Evolutionary conservation across 306 rosid species (phyloP).

Genomic region (Fragaria nilgerrensis): DNA sequence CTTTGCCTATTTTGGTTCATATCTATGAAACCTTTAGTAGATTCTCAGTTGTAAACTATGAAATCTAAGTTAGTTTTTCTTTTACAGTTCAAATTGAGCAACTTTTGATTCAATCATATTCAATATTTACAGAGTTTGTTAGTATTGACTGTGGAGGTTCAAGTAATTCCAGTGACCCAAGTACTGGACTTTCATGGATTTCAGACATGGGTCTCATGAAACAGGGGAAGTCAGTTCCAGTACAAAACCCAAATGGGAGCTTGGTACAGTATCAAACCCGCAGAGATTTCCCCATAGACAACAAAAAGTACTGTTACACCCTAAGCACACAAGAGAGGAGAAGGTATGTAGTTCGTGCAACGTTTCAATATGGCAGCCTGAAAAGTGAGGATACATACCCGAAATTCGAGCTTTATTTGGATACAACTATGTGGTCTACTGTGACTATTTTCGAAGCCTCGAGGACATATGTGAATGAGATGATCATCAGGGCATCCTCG

Average conservation of each 20-base stretch:
- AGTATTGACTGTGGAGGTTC: conserved; percentile 91
- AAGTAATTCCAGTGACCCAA: conserved; percentile 57
- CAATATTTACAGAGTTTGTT: conserved; percentile 58
- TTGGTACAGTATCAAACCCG: conserved; percentile 51
- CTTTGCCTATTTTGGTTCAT: neutral
- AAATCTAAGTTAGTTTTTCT: neutral
- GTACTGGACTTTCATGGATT: conserved; percentile 72
- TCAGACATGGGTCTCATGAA: conserved; percentile 61
- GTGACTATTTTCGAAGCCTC: conserved; percentile 75
- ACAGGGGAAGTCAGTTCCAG: conserved; percentile 44
- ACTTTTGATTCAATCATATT: neutral
- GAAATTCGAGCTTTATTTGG: conserved; percentile 80
- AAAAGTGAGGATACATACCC: conserved; percentile 83
- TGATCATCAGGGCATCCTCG: conserved; percentile 82
- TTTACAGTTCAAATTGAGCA: neutral
- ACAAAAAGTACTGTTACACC: conserved; percentile 72
- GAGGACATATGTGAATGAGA: conserved; percentile 73
- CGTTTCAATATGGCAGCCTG: conserved; percentile 77
- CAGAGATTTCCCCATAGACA: conserved; percentile 76
- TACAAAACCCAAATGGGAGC: conserved; percentile 55
- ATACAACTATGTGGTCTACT: conserved; percentile 84
- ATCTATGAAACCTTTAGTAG: too few relatives aligned
- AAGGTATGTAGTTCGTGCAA: conserved; percentile 75
- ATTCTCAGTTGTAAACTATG: neutral
- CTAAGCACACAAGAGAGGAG: conserved; percentile 67